Conservation (phyloP, 208 protist species). For the Leishmania turanica region DNA sequence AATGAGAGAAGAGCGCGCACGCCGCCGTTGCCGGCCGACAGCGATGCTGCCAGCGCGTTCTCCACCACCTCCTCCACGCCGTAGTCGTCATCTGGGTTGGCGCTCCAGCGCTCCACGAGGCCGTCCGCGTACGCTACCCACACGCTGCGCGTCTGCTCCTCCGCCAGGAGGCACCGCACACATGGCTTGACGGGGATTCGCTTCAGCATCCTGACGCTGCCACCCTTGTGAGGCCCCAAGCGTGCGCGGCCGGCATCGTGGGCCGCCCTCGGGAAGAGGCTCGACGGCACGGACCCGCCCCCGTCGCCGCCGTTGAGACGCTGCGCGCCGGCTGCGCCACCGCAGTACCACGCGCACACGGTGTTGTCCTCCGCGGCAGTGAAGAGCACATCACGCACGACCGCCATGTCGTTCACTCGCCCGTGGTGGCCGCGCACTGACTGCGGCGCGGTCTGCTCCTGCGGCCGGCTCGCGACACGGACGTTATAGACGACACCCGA, state of each 20-base stretch:
- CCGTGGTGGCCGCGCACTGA: constrained; percentile 50
- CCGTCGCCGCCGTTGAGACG: not conserved
- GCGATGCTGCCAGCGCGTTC: constrained; percentile 30
- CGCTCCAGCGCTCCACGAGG: constrained; percentile 84
- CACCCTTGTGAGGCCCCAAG: not conserved
- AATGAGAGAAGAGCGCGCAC: constrained; percentile 51
- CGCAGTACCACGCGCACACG: constrained; percentile 72
- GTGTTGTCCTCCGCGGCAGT: constrained; percentile 71
- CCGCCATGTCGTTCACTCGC: constrained; percentile 63
- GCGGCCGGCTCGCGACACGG: constrained; percentile 43
- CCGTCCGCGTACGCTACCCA: constrained; percentile 84
- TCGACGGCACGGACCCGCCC: not conserved
- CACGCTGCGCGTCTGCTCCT: constrained; percentile 58
- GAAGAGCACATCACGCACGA: constrained; percentile 74
- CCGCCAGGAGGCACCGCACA: constrained; percentile 60
- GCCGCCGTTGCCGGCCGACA: not conserved
- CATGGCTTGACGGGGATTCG: constrained; percentile 54
- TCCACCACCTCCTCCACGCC: constrained; percentile 79
- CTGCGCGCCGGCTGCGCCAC: not conserved
- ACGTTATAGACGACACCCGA: constrained; percentile 58
- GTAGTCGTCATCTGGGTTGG: constrained; percentile 85
- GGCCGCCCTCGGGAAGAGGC: not conserved
- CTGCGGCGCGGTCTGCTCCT: constrained; percentile 38
- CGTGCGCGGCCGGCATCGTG: not conserved
- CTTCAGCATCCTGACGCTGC: constrained; percentile 41